These are phyloP conservation scores for Boletus rufocinnamomeus DNA, from an alignment of 768 basidiomycete genomes.

Conservation along the genomic window DNA sequence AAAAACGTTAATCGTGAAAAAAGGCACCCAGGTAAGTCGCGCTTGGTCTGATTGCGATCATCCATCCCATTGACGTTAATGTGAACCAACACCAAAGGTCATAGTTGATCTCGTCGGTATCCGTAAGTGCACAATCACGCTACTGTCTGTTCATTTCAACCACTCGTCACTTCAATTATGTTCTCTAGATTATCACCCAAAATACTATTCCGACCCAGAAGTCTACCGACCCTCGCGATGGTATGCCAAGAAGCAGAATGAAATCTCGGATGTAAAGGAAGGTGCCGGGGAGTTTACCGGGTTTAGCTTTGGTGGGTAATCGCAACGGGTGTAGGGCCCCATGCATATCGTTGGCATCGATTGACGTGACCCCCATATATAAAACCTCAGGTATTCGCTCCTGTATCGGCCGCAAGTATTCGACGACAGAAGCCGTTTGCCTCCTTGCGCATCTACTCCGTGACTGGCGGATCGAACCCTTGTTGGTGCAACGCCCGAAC, in stretches of 20 bases:
- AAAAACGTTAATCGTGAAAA: constrained; percentile 15
- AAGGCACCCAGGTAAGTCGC: constrained; percentile 23
- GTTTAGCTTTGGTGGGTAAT: constrained; percentile 21
- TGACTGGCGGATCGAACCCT: constrained; percentile 53
- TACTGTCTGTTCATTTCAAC: not conserved
- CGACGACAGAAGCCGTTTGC: constrained; percentile 50
- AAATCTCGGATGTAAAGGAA: constrained; percentile 1
- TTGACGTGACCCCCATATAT: not conserved
- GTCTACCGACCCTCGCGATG: constrained; percentile 41
- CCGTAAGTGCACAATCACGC: constrained; percentile 20
- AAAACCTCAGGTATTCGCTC: constrained; percentile 42
- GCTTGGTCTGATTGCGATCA: too few species aligned
- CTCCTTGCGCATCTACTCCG: constrained; percentile 54
- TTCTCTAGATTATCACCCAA: constrained; percentile 37
- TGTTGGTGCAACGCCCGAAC: constrained; percentile 24
- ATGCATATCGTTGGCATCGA: not conserved
- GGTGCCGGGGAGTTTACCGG: constrained; percentile 11
- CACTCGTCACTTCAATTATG: not conserved
- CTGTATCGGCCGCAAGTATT: constrained; percentile 58
- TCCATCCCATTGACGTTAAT: not conserved
- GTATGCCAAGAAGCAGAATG: constrained; percentile 25
- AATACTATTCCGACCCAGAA: constrained; percentile 38
- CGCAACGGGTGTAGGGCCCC: not conserved
- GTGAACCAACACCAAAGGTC: constrained; percentile 6
- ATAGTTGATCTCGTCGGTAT: constrained; percentile 33